These are phyloP conservation scores for Pichia californica DNA, from an alignment of 805 yeast species.

Conservation along the genomic window DNA sequence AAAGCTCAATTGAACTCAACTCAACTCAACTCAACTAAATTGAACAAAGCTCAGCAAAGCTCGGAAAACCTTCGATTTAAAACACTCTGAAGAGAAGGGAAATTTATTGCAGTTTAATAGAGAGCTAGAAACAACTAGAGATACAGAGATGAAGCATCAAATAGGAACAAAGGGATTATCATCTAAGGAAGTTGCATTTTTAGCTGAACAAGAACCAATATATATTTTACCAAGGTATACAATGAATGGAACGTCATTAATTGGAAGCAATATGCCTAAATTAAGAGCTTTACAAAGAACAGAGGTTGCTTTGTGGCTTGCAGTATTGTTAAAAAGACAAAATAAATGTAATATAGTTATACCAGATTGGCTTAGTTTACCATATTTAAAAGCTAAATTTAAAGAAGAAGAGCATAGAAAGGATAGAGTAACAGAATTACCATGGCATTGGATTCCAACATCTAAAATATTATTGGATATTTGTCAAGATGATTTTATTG, in stretches of 20 bases:
- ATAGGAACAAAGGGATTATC: slow-evolving; percentile 49
- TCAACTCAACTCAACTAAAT: too few relatives aligned
- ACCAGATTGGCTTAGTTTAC: slow-evolving; percentile 73
- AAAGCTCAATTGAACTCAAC: too few relatives aligned
- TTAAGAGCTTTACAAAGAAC: slow-evolving; percentile 62
- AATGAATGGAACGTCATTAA: slow-evolving; percentile 56
- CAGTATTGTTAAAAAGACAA: slow-evolving; percentile 74
- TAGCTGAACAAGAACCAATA: slow-evolving; percentile 74
- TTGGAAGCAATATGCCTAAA: slow-evolving; percentile 54
- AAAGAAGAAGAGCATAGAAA: slow-evolving; percentile 54
- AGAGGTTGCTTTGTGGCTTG: slow-evolving; percentile 82
- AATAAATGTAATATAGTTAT: slow-evolving; percentile 79
- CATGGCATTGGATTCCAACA: slow-evolving; percentile 85
- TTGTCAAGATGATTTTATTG: slow-evolving; percentile 75
- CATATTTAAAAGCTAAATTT: slow-evolving; percentile 47
- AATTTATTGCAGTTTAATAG: too few relatives aligned
- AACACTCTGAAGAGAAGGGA: too few relatives aligned
- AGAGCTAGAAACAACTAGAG: too few relatives aligned
- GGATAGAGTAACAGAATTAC: slow-evolving; percentile 60
- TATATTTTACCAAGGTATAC: slow-evolving; percentile 75
- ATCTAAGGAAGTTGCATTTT: slow-evolving; percentile 74
- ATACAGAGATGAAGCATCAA: slow-evolving; percentile 8
- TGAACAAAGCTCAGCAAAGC: too few relatives aligned
- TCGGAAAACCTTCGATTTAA: too few relatives aligned
- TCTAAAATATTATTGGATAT: slow-evolving; percentile 58